A percentile compares a stretch with the other conserved stretches of the same genome.
Conservation (phyloP, 805 yeast genomes). For the Teunomyces barrocoloradensis region DNA sequence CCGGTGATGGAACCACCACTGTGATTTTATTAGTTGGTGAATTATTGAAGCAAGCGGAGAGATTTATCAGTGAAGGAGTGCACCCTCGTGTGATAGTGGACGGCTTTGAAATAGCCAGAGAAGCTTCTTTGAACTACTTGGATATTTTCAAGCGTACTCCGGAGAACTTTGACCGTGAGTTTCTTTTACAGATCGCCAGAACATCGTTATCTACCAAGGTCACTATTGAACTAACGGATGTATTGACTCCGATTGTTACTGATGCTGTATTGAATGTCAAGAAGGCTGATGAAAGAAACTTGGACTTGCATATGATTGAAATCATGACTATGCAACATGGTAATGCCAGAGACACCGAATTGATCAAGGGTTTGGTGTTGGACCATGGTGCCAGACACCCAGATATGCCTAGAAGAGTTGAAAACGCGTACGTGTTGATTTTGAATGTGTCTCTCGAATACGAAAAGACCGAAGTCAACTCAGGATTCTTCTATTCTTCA, state of each 20-base stretch:
- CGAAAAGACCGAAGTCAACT: slow-evolving; percentile 96
- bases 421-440: slow-evolving; percentile 80
- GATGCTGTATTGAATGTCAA: slow-evolving; percentile 89
- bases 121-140: slow-evolving; percentile 65
- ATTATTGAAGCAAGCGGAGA: slow-evolving; percentile 88
- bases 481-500: slow-evolving; percentile 88
- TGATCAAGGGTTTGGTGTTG: slow-evolving; percentile 84
- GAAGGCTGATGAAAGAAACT: slow-evolving; percentile 41
- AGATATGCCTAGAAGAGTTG: slow-evolving; percentile 90
- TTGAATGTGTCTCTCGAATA: slow-evolving; percentile 93
- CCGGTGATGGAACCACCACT: slow-evolving; percentile 99
- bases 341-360: slow-evolving; percentile 75
- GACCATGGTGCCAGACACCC: slow-evolving; percentile 99
- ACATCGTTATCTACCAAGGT: slow-evolving; percentile 88
- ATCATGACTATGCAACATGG: slow-evolving; percentile 98
- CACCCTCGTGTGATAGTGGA: slow-evolving; percentile 94
- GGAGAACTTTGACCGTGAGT: slow-evolving; percentile 72
- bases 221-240: slow-evolving; percentile 67
- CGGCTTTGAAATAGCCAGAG: slow-evolving; percentile 90
- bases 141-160: slow-evolving; percentile 58
- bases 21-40: slow-evolving; percentile 95
- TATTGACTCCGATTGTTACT: slow-evolving; percentile 89
- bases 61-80: slow-evolving; percentile 88
- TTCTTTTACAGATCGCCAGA: slow-evolving; percentile 87
- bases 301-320: slow-evolving; percentile 96